Evolutionary conservation across 1,284 basidiomycete genomes (phyloP), one percentile per base, ranked within the genome.

Genomic region (Vanrija sp.): DNA sequence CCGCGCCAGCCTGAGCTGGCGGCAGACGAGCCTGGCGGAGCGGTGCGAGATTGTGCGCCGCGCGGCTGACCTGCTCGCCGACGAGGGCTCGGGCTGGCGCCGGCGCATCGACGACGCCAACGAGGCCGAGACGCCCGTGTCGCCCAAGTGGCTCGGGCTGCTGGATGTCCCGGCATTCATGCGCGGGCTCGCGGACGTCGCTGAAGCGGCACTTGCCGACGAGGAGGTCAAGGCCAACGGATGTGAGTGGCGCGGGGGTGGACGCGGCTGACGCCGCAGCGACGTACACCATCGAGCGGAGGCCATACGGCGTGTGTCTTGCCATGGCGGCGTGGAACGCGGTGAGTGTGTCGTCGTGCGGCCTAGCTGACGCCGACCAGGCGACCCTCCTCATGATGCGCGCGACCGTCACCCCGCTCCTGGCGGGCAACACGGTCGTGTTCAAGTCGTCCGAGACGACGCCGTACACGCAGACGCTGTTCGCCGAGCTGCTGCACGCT

Each of bases 351-450:
- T 16, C 16, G 5, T 4, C 2, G 16, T 6, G n/a, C 14, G 28
- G 28, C 28, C n/a, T 3, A 16, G 47, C n/a, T 46, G 4, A 14
- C 21, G 21, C 21, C 10, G 16, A 8, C 14, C 49, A 39, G 46
- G 49, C n/a, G 52, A 59, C 23, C 9, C 39, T 59, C 29, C 54
- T 65, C n/a, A 65, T 62, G 0, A 19, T 48, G 29, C 76, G 84
- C 14, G 81, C 83, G 0, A 73, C 83, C 39, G 74, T 79, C 5
- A 74, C 82, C 12, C 83, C 85, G 0, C 74, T 86, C 21, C 75
- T 85, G 5, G 83, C 83, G 38, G 85, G 85, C 3, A 86, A 86
- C 70, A 84, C 84, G 0, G 81, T 84, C 3, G 79, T 88, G 1
- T 64, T 86, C 39, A 85, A 85, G 64, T 79, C 81, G 8, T 84